These are phyloP conservation scores for Atractiella rhizophila DNA, from an alignment of 768 basidiomycete genomes.

Conservation along the genomic window DNA sequence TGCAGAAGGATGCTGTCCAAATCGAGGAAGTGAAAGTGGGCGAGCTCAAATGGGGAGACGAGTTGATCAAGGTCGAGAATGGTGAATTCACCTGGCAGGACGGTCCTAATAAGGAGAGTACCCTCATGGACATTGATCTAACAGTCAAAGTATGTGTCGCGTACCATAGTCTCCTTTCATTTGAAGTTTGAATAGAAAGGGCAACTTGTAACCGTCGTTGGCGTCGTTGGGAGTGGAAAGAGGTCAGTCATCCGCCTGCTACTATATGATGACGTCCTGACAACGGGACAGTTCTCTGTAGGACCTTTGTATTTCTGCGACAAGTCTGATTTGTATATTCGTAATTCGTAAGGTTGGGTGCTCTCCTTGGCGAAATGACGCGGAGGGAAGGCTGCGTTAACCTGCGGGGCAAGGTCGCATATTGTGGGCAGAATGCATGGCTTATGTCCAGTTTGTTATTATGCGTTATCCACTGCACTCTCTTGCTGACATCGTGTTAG, in stretches of 20 bases:
- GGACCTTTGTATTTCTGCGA: too few relatives aligned
- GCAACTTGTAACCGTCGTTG: constrained; percentile 58
- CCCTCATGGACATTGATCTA: constrained; percentile 52
- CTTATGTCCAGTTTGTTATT: too few relatives aligned
- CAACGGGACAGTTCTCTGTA: too few relatives aligned
- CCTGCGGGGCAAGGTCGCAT: constrained; percentile 22
- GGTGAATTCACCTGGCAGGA: constrained; percentile 65
- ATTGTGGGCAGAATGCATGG: constrained; percentile 27
- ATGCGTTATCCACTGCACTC: too few relatives aligned
- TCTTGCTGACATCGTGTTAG: too few relatives aligned
- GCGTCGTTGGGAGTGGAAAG: constrained; percentile 76
- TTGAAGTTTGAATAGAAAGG: too few relatives aligned
- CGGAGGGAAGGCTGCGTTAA: constrained; percentile 45
- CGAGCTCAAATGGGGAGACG: constrained; percentile 34
- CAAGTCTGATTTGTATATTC: too few relatives aligned
- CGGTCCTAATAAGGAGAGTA: constrained; percentile 30
- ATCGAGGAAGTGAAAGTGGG: constrained; percentile 27
- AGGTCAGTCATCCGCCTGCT: too few relatives aligned
- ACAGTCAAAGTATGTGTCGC: too few relatives aligned
- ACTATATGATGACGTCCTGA: too few relatives aligned
- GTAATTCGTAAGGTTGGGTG: too few relatives aligned
- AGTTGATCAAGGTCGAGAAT: constrained; percentile 42
- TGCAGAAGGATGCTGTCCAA: constrained; percentile 51
- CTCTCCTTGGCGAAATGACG: constrained; percentile 17
- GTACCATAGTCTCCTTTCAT: too few relatives aligned